Conservation (phyloP, 2,329 filamentous ascomycete species). For the Xylaria arbuscula region DNA sequence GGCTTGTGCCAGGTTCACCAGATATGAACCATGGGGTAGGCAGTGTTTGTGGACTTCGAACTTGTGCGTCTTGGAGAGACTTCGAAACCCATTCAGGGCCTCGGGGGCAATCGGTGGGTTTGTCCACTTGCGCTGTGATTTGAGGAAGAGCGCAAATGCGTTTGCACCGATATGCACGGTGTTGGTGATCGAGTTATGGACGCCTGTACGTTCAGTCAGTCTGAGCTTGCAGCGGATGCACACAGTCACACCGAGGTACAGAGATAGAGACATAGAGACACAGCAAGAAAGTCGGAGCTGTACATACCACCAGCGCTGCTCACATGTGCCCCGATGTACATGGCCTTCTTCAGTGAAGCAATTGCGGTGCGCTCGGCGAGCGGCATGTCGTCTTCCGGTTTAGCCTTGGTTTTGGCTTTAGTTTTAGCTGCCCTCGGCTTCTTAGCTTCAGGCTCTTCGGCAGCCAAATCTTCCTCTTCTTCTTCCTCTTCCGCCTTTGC, state of each 20-base stretch:
- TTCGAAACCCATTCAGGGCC: conserved; percentile 75
- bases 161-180: conserved; percentile 87
- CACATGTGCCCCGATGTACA: conserved; percentile 93
- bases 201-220: conserved; percentile 64
- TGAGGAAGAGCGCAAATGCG: conserved; percentile 93
- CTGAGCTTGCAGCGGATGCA: neutral
- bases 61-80: conserved; percentile 72
- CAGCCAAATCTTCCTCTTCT: conserved; percentile 32
- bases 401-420: conserved; percentile 50
- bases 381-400: conserved; percentile 64
- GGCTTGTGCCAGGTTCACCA: conserved; percentile 92
- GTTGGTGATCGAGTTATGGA: conserved; percentile 88
- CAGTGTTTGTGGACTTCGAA: conserved; percentile 80
- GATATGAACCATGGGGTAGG: conserved; percentile 93
- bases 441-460: conserved; percentile 49
- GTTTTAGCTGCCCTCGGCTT: conserved; percentile 55
- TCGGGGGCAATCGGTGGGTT: conserved; percentile 80
- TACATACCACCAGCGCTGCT: conserved; percentile 82
- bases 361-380: conserved; percentile 75
- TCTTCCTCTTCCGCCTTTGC: conserved; percentile 10
- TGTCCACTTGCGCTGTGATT: conserved; percentile 95
- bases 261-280: neutral
- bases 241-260: neutral
- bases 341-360: conserved; percentile 70
- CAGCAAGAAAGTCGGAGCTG: neutral